These are phyloP conservation scores for Trebouxia sp. DNA, from an alignment of 139 green algal species.

Conservation along the genomic window DNA sequence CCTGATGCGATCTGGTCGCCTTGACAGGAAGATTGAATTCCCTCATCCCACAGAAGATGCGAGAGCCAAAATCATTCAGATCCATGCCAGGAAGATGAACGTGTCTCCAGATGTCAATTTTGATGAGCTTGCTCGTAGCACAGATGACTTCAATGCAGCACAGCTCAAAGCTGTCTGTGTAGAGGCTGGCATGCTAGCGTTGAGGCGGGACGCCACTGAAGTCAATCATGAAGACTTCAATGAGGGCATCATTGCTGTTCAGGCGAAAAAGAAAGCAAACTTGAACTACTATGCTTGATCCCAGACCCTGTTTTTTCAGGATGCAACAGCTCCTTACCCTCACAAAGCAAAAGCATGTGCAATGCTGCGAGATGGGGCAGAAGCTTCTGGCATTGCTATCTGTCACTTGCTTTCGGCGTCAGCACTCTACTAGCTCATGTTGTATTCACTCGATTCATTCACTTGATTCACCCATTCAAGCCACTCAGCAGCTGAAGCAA, in stretches of 20 bases:
- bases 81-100: constrained; percentile 86
- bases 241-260: constrained; percentile 96
- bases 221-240: constrained; percentile 99
- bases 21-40: constrained; percentile 99
- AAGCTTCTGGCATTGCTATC: no score
- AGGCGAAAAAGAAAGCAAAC: constrained; percentile 99
- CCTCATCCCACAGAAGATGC: constrained; percentile 97
- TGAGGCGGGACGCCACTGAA: constrained; percentile 87
- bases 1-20: constrained; percentile 91
- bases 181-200: constrained; percentile 98
- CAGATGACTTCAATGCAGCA: constrained; percentile 99
- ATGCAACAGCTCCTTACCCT: not conserved
- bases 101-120: constrained; percentile 94
- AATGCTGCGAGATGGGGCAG: no score
- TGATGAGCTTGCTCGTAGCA: constrained; percentile 94
- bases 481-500: no score
- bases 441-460: no score
- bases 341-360: no score
- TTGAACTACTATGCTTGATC: constrained; percentile 53
- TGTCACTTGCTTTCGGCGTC: no score
- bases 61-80: constrained; percentile 94
- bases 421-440: no score
- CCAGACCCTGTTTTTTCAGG: not conserved
- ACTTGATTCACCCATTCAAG: no score
- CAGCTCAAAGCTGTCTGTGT: constrained; percentile 96